Evolutionary conservation across 345 rosid species (phyloP), one percentile per base, ranked within the genome.

Genomic region (Laguncularia racemosa): DNA sequence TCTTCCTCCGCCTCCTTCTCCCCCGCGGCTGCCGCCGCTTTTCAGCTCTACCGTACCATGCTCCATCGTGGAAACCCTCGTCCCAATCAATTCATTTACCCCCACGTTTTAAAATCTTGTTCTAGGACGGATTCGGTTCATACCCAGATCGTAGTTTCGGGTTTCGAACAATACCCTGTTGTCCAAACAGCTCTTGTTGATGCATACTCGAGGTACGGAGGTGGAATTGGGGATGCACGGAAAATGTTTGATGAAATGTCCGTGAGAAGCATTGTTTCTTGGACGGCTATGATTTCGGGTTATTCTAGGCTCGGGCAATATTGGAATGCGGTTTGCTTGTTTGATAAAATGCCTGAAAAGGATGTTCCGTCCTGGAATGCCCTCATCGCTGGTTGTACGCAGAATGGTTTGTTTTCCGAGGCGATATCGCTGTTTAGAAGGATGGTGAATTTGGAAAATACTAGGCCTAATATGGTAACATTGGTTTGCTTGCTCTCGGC

Each of bases 361-460:
- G 97, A 90, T 83, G 80, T 78, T 72, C 93, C 95, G 2, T 83
- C 88, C n/a, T 90, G 97, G 97, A 90, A 90, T 54, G 81, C 93
- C 28, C 73, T 84, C 33, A 86, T 90, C 55, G 90, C 93, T 0
- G 95, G 93, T 38, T 90, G 90, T 73, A 60, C 93, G 0, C 97
- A 90, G 68, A 90, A 90, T 50, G 97, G 97, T 20, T 60, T 81
- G 52, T 84, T 90, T 28, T 20, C 72, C 0, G 85, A 83, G 73
- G 89, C 91, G 0, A 73, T 87, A 59, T 65, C 75, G n/a, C 48
- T 83, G 16, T 78, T 87, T 38, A 70, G 83, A 66, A 81, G 73
- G 69, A 87, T 90, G 93, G 53, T 71, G 44, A 52, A 58, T 66
- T 55, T 53, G 28, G 17, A 52, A 43, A 33, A 11, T 20, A 67